These are phyloP conservation scores for Polytrichum commune DNA, from an alignment of 225 moss, liverwort and hornwort genomes.

Conservation along the genomic window DNA sequence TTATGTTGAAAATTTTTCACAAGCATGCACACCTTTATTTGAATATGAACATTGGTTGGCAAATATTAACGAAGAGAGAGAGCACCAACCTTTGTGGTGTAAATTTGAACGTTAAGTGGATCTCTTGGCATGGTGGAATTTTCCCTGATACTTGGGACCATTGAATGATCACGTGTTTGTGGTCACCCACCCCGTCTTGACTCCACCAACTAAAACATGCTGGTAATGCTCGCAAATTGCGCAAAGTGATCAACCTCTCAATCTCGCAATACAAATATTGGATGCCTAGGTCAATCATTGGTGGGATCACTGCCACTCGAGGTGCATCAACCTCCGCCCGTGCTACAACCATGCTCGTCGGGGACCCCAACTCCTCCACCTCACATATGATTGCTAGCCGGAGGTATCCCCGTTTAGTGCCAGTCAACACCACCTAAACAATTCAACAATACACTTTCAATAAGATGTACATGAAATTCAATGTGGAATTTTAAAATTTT, in stretches of 20 bases:
- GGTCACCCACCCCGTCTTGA: constrained; percentile 58
- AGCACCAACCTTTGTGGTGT: constrained; percentile 30
- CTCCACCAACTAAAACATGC: constrained; percentile 78
- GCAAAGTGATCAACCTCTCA: constrained; percentile 45
- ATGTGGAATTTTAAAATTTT: too few species aligned
- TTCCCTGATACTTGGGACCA: constrained; percentile 65
- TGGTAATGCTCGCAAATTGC: constrained; percentile 61
- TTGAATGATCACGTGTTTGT: constrained; percentile 52
- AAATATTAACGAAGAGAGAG: too few species aligned
- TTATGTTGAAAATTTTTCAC: too few species aligned
- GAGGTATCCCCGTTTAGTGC: constrained; percentile 68
- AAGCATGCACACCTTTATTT: too few species aligned
- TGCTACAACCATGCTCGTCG: constrained; percentile 60
- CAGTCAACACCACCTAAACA: constrained; percentile 51
- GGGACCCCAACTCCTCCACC: constrained; percentile 52
- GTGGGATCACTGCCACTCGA: constrained; percentile 67
- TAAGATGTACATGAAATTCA: too few species aligned
- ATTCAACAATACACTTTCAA: not conserved
- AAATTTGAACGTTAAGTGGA: constrained; percentile 53
- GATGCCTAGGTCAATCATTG: constrained; percentile 64
- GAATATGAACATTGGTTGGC: too few species aligned
- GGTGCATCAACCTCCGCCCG: constrained; percentile 85
- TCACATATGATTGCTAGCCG: constrained; percentile 74
- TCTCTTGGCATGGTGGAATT: constrained; percentile 54
- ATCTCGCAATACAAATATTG: constrained; percentile 72